Base-by-base conservation (phyloP, 352 stramenopile species). In the Phytophthora chlamydospora region DNA sequence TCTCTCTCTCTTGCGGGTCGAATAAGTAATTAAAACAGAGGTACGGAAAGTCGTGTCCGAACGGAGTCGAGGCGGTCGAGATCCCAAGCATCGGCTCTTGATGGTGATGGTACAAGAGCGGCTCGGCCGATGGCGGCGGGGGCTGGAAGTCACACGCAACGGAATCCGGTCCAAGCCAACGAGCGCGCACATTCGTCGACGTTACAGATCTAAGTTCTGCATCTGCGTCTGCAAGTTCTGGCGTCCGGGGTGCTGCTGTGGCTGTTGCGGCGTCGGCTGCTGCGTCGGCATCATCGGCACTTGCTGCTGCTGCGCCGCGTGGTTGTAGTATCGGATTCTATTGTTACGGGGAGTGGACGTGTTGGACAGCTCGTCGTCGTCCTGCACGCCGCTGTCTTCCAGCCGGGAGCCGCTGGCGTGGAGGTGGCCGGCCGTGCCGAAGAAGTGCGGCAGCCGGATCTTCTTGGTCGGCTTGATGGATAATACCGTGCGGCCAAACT, bases 401-500 rank as follows among this genome's bases (percentile, higher is more conserved):
- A 86, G 62, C n/a, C 80, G 73, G 17, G 69, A 73, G 53, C 70
- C 81, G 63, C 56, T 81, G 9, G 31, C 67, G 45, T 85, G 76
- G 27, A 83, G 62, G 51, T 90, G 78, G 45, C 59, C 75, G 31
- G 68, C 63, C 36, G 76, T 73, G 29, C 82, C 77, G 48, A 95
- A 95, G 56, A 95, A 93, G 57, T 92, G 85, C 46, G 86, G 84
- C 55, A 95, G 54, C 0, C 86, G 84, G 27, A 95, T 92, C 71
- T 95, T 95, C 78, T 95, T 95, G 1, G 83, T 95, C 10, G 86
- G 84, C 66, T 95, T 95, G 66, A 95, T 93, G 16, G 84, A 93
- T 44, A 95, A 66, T 56, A 95, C 84, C 13, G 86, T 95, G 49
- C 82, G 86, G 0, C 83, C 88, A 62, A 95, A 93, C 78, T 95